Evolutionary conservation across 2,329 filamentous ascomycete species (phyloP), one percentile per base, ranked within the genome.

Genomic region (Xylariaceae sp.): DNA sequence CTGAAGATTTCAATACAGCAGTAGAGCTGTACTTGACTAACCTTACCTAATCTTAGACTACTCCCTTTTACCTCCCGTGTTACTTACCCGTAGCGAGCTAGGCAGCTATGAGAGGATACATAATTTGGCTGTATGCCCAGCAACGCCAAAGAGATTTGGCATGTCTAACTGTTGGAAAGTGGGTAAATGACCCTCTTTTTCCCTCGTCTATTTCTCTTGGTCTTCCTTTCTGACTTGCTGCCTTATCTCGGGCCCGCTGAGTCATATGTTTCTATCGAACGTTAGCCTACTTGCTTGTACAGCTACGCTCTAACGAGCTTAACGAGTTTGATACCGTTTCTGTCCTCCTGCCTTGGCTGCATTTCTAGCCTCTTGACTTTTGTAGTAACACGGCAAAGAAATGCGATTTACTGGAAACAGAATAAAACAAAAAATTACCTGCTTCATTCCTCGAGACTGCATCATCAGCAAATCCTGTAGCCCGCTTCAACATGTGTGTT

Each of bases 151-250:
- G 6, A 24, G 21, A 7, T 11, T 24, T 11, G 21, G 7, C 6
- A 6, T 24, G 11, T 6, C 7, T 24, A 24, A 24, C 21, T 24
- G 21, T 24, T 44, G 36, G 38, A 37, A 44, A 36, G 39, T 42
- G 41, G 44, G 32, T 44, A 44, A 28, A 36, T n/a, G 31, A 24
- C 44, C 13, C 11, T 24, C 18, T 34, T 24, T 24, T 26, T 35
- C 11, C 32, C 5, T 28, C 7, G n/a, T 28, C 26, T 13, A 8
- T 5, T 9, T 28, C 8, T 28, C 7, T 28, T 28, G 7, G 8
- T 8, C 7, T 28, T 8, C 26, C n/a, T 13, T 8, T 8, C 9
- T 28, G 9, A n/a, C 8, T 31, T 15, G 15, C 11, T 8, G 8
- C 7, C 14, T 15, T 31, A 31, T 31, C 29, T 31, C 5, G 29